Conservation (phyloP, 495 filamentous ascomycete genomes). For the Talaromyces ruber region DNA sequence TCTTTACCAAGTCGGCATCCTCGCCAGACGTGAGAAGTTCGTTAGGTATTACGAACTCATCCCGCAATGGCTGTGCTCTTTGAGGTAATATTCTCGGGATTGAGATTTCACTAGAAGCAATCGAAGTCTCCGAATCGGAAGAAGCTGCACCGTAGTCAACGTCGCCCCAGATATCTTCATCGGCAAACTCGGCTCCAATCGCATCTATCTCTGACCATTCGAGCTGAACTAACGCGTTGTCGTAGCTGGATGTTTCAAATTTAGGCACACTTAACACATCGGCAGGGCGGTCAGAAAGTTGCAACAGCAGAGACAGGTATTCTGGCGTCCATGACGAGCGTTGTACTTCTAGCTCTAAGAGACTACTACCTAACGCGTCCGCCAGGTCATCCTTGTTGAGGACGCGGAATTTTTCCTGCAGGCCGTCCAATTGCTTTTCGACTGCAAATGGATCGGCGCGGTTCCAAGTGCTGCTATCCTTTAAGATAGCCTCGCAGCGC, state of each 20-base stretch:
- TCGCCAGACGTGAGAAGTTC: conserved; percentile 26
- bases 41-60: conserved; percentile 29
- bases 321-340: conserved; percentile 64
- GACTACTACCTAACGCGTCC: conserved; percentile 59
- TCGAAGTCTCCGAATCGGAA: conserved; percentile 46
- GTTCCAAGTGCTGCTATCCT: conserved; percentile 47
- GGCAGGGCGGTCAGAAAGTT: conserved; percentile 74
- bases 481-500: conserved; percentile 22
- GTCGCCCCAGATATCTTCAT: conserved; percentile 68
- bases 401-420: conserved; percentile 83
- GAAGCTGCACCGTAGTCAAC: conserved; percentile 62
- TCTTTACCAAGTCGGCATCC: conserved; percentile 32
- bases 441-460: conserved; percentile 89
- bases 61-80: conserved; percentile 14
- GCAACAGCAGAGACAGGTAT: conserved; percentile 66
- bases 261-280: conserved; percentile 2
- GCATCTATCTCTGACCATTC: conserved; percentile 67
- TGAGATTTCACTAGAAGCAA: conserved; percentile 22
- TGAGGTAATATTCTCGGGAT: conserved; percentile 14
- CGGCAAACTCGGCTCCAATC: conserved; percentile 60
- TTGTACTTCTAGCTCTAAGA: conserved; percentile 47
- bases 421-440: conserved; percentile 58
- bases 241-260: conserved; percentile 50
- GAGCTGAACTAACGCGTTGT: conserved; percentile 25
- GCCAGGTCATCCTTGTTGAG: conserved; percentile 70